Percentiles rank a stretch among this genome's conserved stretches.
These are phyloP conservation scores for Melaleuca alternifolia DNA, from an alignment of 345 rosid species.

Conservation along the genomic window DNA sequence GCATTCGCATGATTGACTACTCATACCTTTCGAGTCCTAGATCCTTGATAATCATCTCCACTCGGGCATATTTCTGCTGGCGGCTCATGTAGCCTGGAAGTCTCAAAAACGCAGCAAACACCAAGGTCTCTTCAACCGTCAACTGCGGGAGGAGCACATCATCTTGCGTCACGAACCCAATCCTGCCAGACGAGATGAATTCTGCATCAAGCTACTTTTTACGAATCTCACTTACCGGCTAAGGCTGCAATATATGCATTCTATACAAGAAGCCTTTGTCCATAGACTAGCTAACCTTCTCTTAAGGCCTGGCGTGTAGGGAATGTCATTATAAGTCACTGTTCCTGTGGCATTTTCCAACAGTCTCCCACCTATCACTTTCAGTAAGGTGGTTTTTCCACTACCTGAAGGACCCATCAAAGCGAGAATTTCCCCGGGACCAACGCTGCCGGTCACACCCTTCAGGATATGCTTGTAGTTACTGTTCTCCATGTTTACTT, in stretches of 20 bases:
- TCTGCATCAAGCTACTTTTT: not conserved
- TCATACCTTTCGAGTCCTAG: slow-evolving; percentile 84
- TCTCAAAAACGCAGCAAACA: slow-evolving; percentile 78
- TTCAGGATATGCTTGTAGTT: slow-evolving; percentile 70
- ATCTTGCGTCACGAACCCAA: slow-evolving; percentile 96
- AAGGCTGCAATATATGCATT: not conserved
- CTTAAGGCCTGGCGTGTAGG: slow-evolving; percentile 60
- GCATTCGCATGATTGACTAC: not conserved
- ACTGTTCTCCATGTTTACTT: slow-evolving; percentile 38
- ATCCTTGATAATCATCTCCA: slow-evolving; percentile 75
- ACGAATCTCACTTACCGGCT: not conserved
- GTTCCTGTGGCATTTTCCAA: slow-evolving; percentile 58
- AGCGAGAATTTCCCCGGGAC: slow-evolving; percentile 91
- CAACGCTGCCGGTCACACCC: slow-evolving; percentile 82
- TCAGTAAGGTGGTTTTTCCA: slow-evolving; percentile 87
- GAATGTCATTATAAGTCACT: slow-evolving; percentile 69
- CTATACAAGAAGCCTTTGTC: not conserved
- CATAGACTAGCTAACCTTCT: slow-evolving; percentile 36
- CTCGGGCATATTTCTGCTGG: slow-evolving; percentile 64
- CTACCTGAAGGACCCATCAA: slow-evolving; percentile 99
- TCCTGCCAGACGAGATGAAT: slow-evolving; percentile 23
- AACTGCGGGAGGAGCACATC: slow-evolving; percentile 90
- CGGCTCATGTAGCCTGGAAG: slow-evolving; percentile 77
- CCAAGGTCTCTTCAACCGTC: slow-evolving; percentile 86
- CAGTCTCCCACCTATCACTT: slow-evolving; percentile 83